A percentile compares a stretch with the other conserved stretches of the same genome.
Evolutionary conservation across 441 rosid species (phyloP).

Genomic region (Eruca vesicaria): DNA sequence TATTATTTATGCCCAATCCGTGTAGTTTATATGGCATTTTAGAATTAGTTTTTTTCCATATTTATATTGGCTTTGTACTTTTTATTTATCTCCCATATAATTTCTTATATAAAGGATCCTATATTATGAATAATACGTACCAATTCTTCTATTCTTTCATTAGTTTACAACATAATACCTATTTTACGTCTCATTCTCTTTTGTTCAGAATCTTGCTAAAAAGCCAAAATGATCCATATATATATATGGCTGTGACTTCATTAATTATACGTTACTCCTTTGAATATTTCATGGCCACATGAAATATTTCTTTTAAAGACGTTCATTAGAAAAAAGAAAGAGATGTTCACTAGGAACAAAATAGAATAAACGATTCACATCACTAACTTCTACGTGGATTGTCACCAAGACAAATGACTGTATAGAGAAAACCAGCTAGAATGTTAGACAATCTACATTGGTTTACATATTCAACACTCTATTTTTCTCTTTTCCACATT

Average conservation of each 20-base stretch:
- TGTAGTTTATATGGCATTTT: no score
- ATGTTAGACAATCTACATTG: no score
- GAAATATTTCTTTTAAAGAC: slow-evolving; percentile 14
- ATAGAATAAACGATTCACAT: slow-evolving; percentile 21
- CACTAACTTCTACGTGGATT: slow-evolving; percentile 21
- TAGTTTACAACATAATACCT: background rate
- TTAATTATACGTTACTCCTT: background rate
- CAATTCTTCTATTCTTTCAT: no score
- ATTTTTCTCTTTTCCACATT: no score
- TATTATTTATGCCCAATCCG: no score
- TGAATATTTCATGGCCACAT: slow-evolving; percentile 20
- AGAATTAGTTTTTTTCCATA: no score
- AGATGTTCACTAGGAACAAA: slow-evolving; percentile 22
- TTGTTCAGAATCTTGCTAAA: background rate
- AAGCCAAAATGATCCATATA: background rate
- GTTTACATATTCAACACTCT: no score
- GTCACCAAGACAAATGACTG: slow-evolving; percentile 33
- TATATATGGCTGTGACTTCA: slow-evolving; percentile 11
- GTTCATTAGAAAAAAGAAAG: slow-evolving; percentile 14
- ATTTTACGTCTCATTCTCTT: background rate
- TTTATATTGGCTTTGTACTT: no score
- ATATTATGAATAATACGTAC: no score
- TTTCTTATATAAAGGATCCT: no score
- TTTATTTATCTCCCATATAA: no score
- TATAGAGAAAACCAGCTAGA: slow-evolving; percentile 8